These are phyloP conservation scores for Starmerella ratchasimensis DNA, from an alignment of 805 yeast genomes.

Conservation along the genomic window DNA sequence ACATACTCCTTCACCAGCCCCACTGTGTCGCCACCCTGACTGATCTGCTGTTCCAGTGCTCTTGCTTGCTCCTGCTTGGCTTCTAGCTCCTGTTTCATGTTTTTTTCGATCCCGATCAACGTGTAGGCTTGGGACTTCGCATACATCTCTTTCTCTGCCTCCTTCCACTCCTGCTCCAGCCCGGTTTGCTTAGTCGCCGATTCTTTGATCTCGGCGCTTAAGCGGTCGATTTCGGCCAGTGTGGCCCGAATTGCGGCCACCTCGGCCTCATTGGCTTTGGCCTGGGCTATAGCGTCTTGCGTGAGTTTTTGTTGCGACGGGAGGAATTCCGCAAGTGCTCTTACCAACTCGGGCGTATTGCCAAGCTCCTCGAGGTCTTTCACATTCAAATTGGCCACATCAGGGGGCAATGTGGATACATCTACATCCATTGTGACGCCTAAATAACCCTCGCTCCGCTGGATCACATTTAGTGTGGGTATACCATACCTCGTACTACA, in stretches of 20 bases:
- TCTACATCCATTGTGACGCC: too few relatives aligned
- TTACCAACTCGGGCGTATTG: constrained; percentile 17
- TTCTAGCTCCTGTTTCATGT: neutral
- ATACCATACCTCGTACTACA: too few relatives aligned
- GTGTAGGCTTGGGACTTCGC: constrained; percentile 28
- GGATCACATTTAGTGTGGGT: too few relatives aligned
- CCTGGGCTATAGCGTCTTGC: constrained; percentile 20
- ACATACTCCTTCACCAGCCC: constrained; percentile 2
- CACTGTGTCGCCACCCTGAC: constrained; percentile 2
- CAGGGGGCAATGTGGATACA: too few relatives aligned
- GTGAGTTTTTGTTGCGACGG: constrained; percentile 1
- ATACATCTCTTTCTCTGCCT: constrained; percentile 24
- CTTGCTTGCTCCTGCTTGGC: neutral
- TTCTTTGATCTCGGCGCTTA: neutral
- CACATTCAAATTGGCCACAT: constrained; percentile 18
- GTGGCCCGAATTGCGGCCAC: constrained; percentile 23
- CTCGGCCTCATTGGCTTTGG: constrained; percentile 19
- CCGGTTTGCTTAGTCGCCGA: constrained; percentile 22
- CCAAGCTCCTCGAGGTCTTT: constrained; percentile 20
- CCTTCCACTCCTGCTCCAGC: constrained; percentile 6
- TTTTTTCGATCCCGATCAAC: constrained; percentile 27
- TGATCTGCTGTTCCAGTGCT: too few relatives aligned
- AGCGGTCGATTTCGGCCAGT: constrained; percentile 22
- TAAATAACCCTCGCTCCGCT: too few relatives aligned
- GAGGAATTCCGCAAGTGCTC: constrained; percentile 17